Conservation (phyloP, 306 rosid genomes). For the Mucuna pruriens region DNA sequence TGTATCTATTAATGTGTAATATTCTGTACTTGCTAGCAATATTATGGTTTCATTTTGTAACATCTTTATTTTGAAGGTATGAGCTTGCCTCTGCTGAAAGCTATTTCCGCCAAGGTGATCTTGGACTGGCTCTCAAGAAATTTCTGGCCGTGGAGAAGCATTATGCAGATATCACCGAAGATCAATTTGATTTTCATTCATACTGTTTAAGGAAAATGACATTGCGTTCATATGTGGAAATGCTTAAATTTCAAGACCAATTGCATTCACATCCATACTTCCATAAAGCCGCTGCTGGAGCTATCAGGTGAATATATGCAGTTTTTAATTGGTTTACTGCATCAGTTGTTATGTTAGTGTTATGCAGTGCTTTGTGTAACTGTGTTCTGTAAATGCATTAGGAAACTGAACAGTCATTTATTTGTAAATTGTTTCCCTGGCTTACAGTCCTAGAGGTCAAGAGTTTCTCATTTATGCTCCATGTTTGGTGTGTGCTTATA, state of each 20-base stretch:
- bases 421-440: neutral
- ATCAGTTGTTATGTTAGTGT: conserved; percentile 24
- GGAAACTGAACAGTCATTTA: neutral
- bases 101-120: conserved; percentile 95
- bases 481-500: conserved; percentile 6
- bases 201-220: conserved; percentile 99
- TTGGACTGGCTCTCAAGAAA: conserved; percentile 87
- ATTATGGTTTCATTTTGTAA: conserved; percentile 36
- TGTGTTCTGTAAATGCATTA: neutral
- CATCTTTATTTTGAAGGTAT: conserved; percentile 64
- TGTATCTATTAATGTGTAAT: conserved; percentile 45
- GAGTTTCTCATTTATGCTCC: neutral
- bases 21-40: conserved; percentile 18
- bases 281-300: conserved; percentile 96
- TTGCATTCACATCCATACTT: conserved; percentile 92
- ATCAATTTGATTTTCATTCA: conserved; percentile 99
- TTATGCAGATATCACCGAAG: conserved; percentile 96
- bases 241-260: conserved; percentile 97
- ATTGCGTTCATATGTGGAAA: conserved; percentile 89
- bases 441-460: neutral
- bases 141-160: conserved; percentile 98
- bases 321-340: conserved; percentile 26
- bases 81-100: conserved; percentile 99
- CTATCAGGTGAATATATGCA: conserved; percentile 69
- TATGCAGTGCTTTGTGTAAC: conserved; percentile 4